phyloP scores from a whole-genome alignment of 768 basidiomycete genomes.

The Lactarius deliciosus region DNA sequence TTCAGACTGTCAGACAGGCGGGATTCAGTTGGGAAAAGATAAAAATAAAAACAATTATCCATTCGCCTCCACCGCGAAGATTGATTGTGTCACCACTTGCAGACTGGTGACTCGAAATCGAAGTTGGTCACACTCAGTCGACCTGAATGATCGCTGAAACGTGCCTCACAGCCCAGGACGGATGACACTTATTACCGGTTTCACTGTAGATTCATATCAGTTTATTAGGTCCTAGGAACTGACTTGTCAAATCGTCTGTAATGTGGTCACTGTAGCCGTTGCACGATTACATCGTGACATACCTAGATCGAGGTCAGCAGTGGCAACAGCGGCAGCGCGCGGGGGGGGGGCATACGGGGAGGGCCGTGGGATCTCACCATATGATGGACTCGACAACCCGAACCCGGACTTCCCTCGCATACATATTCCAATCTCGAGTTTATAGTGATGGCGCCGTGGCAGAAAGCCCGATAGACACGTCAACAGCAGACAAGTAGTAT shows the following conservation, averaged over 20 bases:
- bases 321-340: background rate
- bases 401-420: background rate
- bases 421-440: background rate
- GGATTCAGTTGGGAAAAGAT: background rate
- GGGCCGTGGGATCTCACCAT: background rate
- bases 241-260: background rate
- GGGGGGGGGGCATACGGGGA: background rate
- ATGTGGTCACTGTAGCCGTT: background rate
- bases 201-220: background rate
- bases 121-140: background rate
- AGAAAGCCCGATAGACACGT: background rate
- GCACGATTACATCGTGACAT: background rate
- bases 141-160: background rate
- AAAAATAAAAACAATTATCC: background rate
- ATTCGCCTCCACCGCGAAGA: background rate
- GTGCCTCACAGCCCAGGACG: background rate
- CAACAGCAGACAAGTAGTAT: background rate
- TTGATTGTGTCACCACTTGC: background rate
- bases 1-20: background rate
- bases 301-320: background rate
- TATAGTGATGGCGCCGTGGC: background rate
- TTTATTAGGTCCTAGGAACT: slow-evolving; percentile 2
- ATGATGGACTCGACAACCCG: background rate
- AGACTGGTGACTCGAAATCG: background rate
- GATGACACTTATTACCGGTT: background rate